Evolutionary conservation across 2,329 filamentous ascomycete genomes (phyloP), one percentile per base, ranked within the genome.

Genomic region (Bipolaris zeicola): DNA sequence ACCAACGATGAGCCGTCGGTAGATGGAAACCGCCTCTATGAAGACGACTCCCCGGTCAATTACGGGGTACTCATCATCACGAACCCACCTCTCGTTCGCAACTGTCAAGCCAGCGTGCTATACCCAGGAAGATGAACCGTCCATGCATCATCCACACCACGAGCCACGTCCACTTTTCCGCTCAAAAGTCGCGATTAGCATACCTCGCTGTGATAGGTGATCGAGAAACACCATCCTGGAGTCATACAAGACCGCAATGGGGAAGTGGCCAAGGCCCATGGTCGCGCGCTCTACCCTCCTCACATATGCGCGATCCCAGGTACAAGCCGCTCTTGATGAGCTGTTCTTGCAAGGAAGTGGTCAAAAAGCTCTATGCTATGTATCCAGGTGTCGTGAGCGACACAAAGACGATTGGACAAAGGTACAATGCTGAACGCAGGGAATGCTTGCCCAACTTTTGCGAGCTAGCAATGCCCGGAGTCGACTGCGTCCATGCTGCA

Each of bases 91-190:
- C 11, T 7, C 8, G 16, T 45, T 5, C 44, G 41, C n/a, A 53
- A 39, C 13, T 63, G 60, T 31, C 50, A 51, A 28, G 48, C 55
- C n/a, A 51, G 22, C 31, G 46, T 61, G 22, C 26, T 57, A 16
- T 54, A 56, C 26, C 33, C 47, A 18, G 38, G 33, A 26, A 43
- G 52, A 24, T 39, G 53, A 16, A 20, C 20, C 28, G 26, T 13
- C 8, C 52, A 49, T 18, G 24, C 28, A 3, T 33, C 54, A 3
- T 14, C 36, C 8, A 6, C 8, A 13, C 22, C 52, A 42, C 52
- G 52, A 14, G 28, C 10, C 16, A 24, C 47, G 3, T 41, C 24
- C 38, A 20, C n/a, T 22, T 18, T n/a, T 18, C 20, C 31, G 16
- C 31, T 34, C n/a, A 11, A 13, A 6, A 42, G 31, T 10, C 45